Percentiles rank a stretch among this genome's conserved stretches.
Conservation (phyloP, 139 green algal species). For the Picochlorum sp. region DNA sequence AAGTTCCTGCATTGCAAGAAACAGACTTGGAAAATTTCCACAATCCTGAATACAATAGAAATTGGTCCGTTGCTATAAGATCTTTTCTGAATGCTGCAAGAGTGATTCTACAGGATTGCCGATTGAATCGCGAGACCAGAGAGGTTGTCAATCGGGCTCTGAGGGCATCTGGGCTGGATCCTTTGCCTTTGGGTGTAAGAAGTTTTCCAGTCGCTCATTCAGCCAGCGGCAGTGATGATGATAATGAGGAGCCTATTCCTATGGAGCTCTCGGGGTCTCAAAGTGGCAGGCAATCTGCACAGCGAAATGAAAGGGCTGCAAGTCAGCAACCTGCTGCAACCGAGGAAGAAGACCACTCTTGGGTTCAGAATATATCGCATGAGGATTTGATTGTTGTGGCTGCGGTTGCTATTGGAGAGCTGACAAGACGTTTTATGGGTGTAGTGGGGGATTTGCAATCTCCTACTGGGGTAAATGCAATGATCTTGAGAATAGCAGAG, state of each 20-base stretch:
- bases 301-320: too few species aligned
- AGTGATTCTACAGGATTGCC: not conserved
- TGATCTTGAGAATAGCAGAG: not conserved
- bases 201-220: conserved; percentile 1
- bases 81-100: not conserved
- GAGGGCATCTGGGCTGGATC: not conserved
- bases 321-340: too few species aligned
- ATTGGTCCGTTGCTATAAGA: not conserved
- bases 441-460: not conserved
- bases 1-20: not conserved
- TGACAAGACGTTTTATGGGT: conserved; percentile 14
- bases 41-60: not conserved
- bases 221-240: not conserved
- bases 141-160: conserved; percentile 12
- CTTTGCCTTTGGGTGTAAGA: conserved; percentile 1
- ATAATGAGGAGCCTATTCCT: not conserved
- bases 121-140: conserved; percentile 8
- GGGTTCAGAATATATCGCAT: not conserved
- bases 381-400: conserved; percentile 21
- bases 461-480: not conserved
- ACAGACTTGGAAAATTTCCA: not conserved
- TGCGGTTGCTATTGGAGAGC: conserved; percentile 10
- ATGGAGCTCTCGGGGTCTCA: not conserved
- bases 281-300: too few species aligned
- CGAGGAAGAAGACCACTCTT: not conserved